These are phyloP conservation scores for Licmophora abbreviata DNA, from an alignment of 108 stramenopile species.

Conservation along the genomic window DNA sequence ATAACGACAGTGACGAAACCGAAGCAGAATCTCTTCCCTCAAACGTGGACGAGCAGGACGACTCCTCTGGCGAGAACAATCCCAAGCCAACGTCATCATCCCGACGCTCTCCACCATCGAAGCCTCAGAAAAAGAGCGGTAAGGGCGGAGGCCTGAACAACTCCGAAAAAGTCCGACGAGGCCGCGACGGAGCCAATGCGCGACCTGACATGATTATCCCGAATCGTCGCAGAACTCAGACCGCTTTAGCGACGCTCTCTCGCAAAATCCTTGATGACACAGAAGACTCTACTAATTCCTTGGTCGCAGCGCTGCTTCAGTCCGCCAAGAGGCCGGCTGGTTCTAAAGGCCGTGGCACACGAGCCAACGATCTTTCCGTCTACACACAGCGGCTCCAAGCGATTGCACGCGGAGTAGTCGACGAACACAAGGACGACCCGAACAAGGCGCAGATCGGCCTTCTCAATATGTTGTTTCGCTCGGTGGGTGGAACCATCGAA, in stretches of 20 bases:
- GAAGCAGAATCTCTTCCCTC: constrained; percentile 2
- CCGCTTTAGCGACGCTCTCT: constrained; percentile 19
- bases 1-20: constrained; percentile 6
- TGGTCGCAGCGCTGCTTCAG: constrained; percentile 41
- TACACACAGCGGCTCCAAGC: constrained; percentile 20
- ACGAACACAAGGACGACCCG: constrained; percentile 32
- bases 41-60: background rate
- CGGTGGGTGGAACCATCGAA: constrained; percentile 53
- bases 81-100: constrained; percentile 27
- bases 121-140: constrained; percentile 2
- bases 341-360: background rate
- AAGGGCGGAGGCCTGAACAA: background rate
- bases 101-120: constrained; percentile 10
- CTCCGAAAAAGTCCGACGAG: constrained; percentile 5
- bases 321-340: background rate
- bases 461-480: constrained; percentile 73
- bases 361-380: background rate
- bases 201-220: background rate
- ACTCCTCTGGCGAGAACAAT: background rate
- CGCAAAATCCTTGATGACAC: constrained; percentile 29
- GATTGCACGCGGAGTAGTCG: constrained; percentile 23
- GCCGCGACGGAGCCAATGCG: background rate
- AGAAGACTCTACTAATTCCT: constrained; percentile 22
- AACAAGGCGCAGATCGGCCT: constrained; percentile 49
- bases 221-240: constrained; percentile 3